A percentile compares a stretch with the other conserved stretches of the same genome.
Evolutionary conservation across 345 rosid genomes (phyloP).

Genomic region (Turnera subulata): DNA sequence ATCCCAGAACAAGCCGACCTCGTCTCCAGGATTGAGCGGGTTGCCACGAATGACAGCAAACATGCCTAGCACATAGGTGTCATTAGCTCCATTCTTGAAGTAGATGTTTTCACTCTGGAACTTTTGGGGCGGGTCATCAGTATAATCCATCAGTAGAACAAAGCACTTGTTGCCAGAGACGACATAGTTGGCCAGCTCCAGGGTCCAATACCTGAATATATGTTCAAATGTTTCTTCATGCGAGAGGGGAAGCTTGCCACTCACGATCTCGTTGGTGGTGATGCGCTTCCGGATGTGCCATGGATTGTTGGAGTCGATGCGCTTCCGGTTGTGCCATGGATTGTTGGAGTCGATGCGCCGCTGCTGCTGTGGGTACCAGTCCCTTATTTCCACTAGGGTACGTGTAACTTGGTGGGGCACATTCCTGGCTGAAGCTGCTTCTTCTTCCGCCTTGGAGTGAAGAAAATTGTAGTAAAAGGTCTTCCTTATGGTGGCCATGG

Average conservation of each 20-base stretch:
- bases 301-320: constrained; percentile 17
- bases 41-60: constrained; percentile 22
- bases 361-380: no score
- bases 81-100: constrained; percentile 25
- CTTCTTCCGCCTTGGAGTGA: constrained; percentile 38
- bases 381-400: constrained; percentile 23
- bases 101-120: constrained; percentile 26
- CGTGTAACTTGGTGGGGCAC: constrained; percentile 13
- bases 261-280: constrained; percentile 12
- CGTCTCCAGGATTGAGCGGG: no score
- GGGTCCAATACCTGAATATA: constrained; percentile 27
- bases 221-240: constrained; percentile 24
- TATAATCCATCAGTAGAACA: constrained; percentile 26
- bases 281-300: constrained; percentile 31
- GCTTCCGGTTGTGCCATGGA: not conserved
- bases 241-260: constrained; percentile 22
- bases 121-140: constrained; percentile 27
- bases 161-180: constrained; percentile 15
- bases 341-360: no score
- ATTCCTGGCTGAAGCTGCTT: constrained; percentile 15
- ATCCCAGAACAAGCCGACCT: no score
- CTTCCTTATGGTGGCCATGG: no score
- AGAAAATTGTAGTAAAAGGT: no score
- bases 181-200: constrained; percentile 20
- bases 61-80: constrained; percentile 20